Percentiles rank a stretch among this genome's conserved stretches.
phyloP scores from a whole-genome alignment of 768 basidiomycete species.

The Boletus subparvulus region DNA sequence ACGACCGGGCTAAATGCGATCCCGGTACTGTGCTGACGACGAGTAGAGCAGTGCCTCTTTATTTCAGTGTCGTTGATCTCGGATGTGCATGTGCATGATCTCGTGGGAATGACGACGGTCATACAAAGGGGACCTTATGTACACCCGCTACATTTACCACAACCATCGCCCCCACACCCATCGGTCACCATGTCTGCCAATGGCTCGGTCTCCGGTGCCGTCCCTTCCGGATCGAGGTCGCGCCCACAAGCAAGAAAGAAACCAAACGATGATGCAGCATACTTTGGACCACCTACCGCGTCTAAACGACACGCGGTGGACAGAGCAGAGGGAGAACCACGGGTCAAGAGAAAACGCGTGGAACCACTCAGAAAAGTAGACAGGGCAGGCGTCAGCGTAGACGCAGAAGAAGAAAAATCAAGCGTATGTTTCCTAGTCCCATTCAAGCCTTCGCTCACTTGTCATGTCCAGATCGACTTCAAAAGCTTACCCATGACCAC shows the following conservation, averaged over 20 bases:
- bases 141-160: not conserved
- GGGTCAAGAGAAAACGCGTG: slow-evolving; percentile 70
- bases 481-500: slow-evolving; percentile 61
- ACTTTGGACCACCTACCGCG: slow-evolving; percentile 60
- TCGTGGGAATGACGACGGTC: slow-evolving; percentile 20
- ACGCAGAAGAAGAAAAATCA: slow-evolving; percentile 30
- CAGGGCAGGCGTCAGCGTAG: slow-evolving; percentile 40
- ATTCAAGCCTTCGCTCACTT: slow-evolving; percentile 8
- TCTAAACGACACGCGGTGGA: slow-evolving; percentile 67
- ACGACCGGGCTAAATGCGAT: slow-evolving; percentile 20
- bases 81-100: not conserved
- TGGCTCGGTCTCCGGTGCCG: slow-evolving; percentile 18
- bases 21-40: not conserved
- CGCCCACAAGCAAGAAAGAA: slow-evolving; percentile 65
- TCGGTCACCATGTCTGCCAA: slow-evolving; percentile 24
- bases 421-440: slow-evolving; percentile 24
- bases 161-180: not conserved
- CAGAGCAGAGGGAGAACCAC: slow-evolving; percentile 69
- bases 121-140: slow-evolving; percentile 3
- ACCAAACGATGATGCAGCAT: slow-evolving; percentile 66
- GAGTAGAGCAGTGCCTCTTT: slow-evolving; percentile 1
- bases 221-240: slow-evolving; percentile 52
- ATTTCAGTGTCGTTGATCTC: too few relatives aligned
- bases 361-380: slow-evolving; percentile 43
- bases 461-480: slow-evolving; percentile 65